Evolutionary conservation across 2,329 filamentous ascomycete species (phyloP).

Genomic region (Colletotrichum liaoningense): DNA sequence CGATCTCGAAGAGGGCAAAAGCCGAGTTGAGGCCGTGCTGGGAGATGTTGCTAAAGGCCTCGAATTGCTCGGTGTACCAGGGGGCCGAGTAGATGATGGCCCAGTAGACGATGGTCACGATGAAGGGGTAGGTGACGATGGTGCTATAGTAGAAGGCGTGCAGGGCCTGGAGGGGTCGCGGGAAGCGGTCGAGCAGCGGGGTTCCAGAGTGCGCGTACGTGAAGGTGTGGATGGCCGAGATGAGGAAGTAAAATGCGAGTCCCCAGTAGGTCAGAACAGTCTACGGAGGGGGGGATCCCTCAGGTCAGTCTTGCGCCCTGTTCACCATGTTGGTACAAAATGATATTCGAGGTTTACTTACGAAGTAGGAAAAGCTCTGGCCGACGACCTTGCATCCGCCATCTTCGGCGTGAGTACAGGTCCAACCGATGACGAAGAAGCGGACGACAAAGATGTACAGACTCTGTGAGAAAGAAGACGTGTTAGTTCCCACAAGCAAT

Average conservation of each 20-base stretch:
- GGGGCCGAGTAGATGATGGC: slow-evolving; percentile 63
- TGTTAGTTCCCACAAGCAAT: background rate
- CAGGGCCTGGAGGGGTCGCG: slow-evolving; percentile 71
- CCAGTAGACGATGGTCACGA: slow-evolving; percentile 81
- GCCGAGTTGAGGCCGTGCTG: slow-evolving; percentile 80
- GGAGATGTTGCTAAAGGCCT: slow-evolving; percentile 74
- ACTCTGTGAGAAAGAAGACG: slow-evolving; percentile 46
- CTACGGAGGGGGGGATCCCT: background rate
- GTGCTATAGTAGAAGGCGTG: slow-evolving; percentile 75
- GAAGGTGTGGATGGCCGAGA: slow-evolving; percentile 75
- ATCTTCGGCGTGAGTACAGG: slow-evolving; percentile 59
- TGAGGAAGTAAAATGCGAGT: slow-evolving; percentile 80
- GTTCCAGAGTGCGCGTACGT: slow-evolving; percentile 68
- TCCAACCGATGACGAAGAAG: slow-evolving; percentile 76
- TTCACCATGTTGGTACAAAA: background rate
- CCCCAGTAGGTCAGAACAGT: slow-evolving; percentile 87
- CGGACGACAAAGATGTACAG: slow-evolving; percentile 78
- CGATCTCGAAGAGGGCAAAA: slow-evolving; percentile 81
- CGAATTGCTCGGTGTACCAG: slow-evolving; percentile 58
- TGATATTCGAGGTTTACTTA: background rate
- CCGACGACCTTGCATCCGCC: slow-evolving; percentile 59
- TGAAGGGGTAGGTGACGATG: slow-evolving; percentile 71
- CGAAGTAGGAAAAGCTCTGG: slow-evolving; percentile 80
- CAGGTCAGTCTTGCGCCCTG: background rate
- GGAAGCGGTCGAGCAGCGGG: slow-evolving; percentile 69